Percentiles rank a stretch among this genome's conserved stretches.
These are phyloP conservation scores for Ustilago curta DNA, from an alignment of 1,284 basidiomycete genomes.

Conservation along the genomic window DNA sequence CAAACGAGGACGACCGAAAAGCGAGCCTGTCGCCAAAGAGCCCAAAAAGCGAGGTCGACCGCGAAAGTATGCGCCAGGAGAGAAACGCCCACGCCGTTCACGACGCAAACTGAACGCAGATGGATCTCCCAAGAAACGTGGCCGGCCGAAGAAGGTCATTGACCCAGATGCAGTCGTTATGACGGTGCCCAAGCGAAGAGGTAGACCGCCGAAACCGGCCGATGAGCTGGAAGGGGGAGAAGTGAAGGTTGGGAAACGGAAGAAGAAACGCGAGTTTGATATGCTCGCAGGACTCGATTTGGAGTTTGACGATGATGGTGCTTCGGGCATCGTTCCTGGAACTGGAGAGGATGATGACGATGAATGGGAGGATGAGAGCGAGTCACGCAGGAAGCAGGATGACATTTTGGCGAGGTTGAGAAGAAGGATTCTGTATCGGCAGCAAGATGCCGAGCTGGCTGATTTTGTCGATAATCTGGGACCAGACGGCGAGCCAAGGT, in stretches of 20 bases:
- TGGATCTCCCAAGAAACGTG: constrained; percentile 36
- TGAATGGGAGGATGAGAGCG: constrained; percentile 25
- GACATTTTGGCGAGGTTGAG: constrained; percentile 44
- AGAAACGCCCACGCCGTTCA: constrained; percentile 24
- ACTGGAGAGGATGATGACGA: constrained; percentile 27
- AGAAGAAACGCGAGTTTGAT: constrained; percentile 44
- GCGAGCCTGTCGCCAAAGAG: constrained; percentile 19
- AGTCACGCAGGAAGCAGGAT: constrained; percentile 31
- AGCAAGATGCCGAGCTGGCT: constrained; percentile 39
- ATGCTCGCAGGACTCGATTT: constrained; percentile 40
- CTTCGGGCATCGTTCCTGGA: constrained; percentile 21
- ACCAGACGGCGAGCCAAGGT: constrained; percentile 16
- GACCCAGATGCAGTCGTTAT: constrained; percentile 37
- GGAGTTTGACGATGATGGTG: constrained; percentile 32
- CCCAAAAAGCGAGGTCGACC: constrained; percentile 50
- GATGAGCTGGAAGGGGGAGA: constrained; percentile 13
- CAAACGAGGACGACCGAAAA: constrained; percentile 38
- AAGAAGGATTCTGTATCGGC: constrained; percentile 42
- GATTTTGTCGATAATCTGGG: constrained; percentile 44
- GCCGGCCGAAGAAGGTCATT: constrained; percentile 40
- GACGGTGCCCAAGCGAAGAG: constrained; percentile 43
- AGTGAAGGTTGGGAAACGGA: constrained; percentile 8
- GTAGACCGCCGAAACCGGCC: constrained; percentile 31
- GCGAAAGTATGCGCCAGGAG: constrained; percentile 38
- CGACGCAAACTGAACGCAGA: constrained; percentile 44